Percentiles rank a stretch among this genome's conserved stretches.
phyloP scores from a whole-genome alignment of 1,284 basidiomycete species.

The Meira nashicola region DNA sequence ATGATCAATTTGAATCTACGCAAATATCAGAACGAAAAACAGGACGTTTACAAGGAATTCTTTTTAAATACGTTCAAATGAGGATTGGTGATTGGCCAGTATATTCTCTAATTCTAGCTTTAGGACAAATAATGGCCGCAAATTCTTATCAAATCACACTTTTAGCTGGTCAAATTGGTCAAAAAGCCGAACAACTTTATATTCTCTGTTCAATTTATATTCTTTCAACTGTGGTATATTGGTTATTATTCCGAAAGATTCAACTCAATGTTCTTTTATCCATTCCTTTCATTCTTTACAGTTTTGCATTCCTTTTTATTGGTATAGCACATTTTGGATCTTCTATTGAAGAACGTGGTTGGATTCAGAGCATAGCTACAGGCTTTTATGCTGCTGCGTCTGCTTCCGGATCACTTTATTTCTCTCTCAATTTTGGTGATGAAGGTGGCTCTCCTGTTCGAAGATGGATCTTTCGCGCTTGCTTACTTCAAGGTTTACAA shows the following conservation, averaged over 20 bases:
- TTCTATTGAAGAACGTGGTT: neutral
- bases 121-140: constrained; percentile 6
- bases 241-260: neutral
- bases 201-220: constrained; percentile 1
- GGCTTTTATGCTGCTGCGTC: neutral
- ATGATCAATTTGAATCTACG: neutral
- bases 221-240: neutral
- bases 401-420: constrained; percentile 7
- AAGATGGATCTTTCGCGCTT: constrained; percentile 5
- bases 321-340: neutral
- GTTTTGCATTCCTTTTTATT: neutral
- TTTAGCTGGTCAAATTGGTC: constrained; percentile 2
- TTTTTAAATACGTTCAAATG: neutral
- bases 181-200: neutral
- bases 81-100: constrained; percentile 4
- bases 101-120: constrained; percentile 1
- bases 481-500: constrained; percentile 4
- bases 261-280: neutral
- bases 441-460: constrained; percentile 1
- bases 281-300: constrained; percentile 1
- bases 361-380: constrained; percentile 4
- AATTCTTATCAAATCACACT: constrained; percentile 6
- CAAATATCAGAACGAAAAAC: too few relatives aligned
- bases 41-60: too few relatives aligned
- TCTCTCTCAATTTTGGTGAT: constrained; percentile 5